Conservation (phyloP, 2,329 filamentous ascomycete species). For the Cylindrodendrum hubeiense region DNA sequence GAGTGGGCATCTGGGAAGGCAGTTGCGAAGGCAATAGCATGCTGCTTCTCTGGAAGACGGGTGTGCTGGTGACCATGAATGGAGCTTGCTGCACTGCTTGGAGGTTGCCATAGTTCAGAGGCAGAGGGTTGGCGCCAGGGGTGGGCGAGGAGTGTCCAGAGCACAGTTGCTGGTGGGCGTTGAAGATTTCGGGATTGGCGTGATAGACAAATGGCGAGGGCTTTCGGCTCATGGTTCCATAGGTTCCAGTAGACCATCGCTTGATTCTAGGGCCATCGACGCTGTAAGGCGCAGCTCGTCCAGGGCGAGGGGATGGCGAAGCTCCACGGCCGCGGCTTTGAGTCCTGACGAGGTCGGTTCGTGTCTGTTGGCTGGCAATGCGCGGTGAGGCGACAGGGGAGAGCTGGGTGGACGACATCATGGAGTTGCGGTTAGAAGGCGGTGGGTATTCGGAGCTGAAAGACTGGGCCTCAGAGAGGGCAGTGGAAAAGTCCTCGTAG, state of each 20-base stretch:
- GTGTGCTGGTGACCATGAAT: constrained; percentile 66
- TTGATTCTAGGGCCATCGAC: constrained; percentile 76
- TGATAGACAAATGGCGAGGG: constrained; percentile 74
- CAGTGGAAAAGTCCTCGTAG: constrained; percentile 78
- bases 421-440: constrained; percentile 75
- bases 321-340: constrained; percentile 75
- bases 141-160: constrained; percentile 56
- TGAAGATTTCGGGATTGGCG: constrained; percentile 70
- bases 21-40: constrained; percentile 66
- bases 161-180: constrained; percentile 66
- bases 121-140: constrained; percentile 60
- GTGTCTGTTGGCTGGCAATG: constrained; percentile 71
- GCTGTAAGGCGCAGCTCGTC: constrained; percentile 77
- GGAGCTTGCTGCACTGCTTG: constrained; percentile 68
- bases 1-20: constrained; percentile 65
- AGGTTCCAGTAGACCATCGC: constrained; percentile 84
- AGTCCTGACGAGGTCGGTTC: constrained; percentile 71
- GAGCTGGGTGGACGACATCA: constrained; percentile 77
- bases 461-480: constrained; percentile 75
- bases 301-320: constrained; percentile 78
- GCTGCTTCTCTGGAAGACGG: constrained; percentile 65
- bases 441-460: constrained; percentile 76
- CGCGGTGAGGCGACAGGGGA: constrained; percentile 80
- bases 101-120: constrained; percentile 67
- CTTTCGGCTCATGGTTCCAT: constrained; percentile 68